Percentiles rank a stretch among this genome's conserved stretches.
These are phyloP conservation scores for Saccharomyces uvarum DNA, from an alignment of 1,139 yeast genomes.

Conservation along the genomic window DNA sequence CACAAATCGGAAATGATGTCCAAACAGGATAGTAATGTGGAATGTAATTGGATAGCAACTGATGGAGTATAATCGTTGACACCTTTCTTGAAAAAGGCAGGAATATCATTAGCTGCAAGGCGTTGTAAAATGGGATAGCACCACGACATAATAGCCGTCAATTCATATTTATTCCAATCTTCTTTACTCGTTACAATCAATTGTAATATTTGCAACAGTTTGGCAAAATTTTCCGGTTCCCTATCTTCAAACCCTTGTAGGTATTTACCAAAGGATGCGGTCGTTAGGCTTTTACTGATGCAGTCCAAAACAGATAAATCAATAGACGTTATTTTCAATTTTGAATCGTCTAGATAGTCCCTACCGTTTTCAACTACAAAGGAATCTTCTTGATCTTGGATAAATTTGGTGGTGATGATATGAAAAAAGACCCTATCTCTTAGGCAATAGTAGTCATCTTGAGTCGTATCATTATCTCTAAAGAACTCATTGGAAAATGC, in stretches of 20 bases:
- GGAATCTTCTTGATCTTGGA: slow-evolving; percentile 5
- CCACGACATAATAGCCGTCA: slow-evolving; percentile 53
- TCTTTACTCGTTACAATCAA: slow-evolving; percentile 43
- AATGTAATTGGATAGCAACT: slow-evolving; percentile 15
- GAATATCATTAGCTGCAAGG: slow-evolving; percentile 16
- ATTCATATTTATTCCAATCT: slow-evolving; percentile 46
- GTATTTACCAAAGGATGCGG: slow-evolving; percentile 35
- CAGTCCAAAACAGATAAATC: slow-evolving; percentile 18
- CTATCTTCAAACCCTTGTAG: slow-evolving; percentile 22
- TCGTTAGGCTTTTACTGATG: slow-evolving; percentile 25
- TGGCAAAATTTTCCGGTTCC: slow-evolving; percentile 16
- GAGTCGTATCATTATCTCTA: slow-evolving; percentile 14
- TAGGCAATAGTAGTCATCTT: slow-evolving; percentile 14
- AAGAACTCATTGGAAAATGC: slow-evolving; percentile 26
- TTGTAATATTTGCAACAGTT: slow-evolving; percentile 35
- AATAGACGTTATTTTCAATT: slow-evolving; percentile 9
- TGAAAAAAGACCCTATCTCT: slow-evolving; percentile 3
- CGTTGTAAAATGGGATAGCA: slow-evolving; percentile 36
- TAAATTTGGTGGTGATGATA: slow-evolving; percentile 13
- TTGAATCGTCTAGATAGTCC: neutral
- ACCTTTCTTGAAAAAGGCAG: slow-evolving; percentile 19
- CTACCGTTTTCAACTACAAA: slow-evolving; percentile 5
- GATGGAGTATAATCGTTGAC: slow-evolving; percentile 11
- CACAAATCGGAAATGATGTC: slow-evolving; percentile 50
- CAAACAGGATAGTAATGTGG: slow-evolving; percentile 26